Evolutionary conservation across 148 eudicot genomes (phyloP), one percentile per base, ranked within the genome.

Genomic region (Silene latifolia): DNA sequence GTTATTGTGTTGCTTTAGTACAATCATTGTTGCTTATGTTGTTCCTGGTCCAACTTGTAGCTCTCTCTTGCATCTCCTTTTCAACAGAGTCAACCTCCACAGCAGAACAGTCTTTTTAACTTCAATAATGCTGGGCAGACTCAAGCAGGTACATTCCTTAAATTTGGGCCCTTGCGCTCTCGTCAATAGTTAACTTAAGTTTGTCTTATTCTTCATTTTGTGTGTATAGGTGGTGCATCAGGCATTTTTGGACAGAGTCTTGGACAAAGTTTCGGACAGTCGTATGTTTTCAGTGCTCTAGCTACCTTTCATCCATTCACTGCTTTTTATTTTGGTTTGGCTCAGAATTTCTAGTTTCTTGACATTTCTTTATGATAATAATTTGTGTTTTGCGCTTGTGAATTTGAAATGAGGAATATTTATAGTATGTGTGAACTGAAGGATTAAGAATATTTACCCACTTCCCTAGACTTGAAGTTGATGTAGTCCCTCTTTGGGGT

Each of bases 31-130:
- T 48, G 56, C 63, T 60, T 47, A 66, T 72, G 42, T 59, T 44
- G 53, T 72, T 25, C 72, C 67, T 68, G 18, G 24, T 77, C 72
- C 62, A 76, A 72, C 74, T 76, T 86, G 82, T 78, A 92, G 94
- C 94, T 92, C 8, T 79, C 97, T 66, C 87, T 87, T 69, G 79
- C 88, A 20, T 79, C 85, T 24, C 90, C 94, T 80, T 90, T 87
- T 75, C 97, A 89, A 79, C 74, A 89, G 53, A 76, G 79, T 77
- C 87, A 77, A 78, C 89, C 96, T 68, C 59, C 86, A 75, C 97
- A 86, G 77, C 74, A 80, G 69, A 18, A 83, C 65, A 86, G 89
- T 74, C 75, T 86, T 77, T 90, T 90, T 74, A 86, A 80, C 81
- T 83, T 92, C 71, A 79, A 83, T 67, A 89, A 71, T 77, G 82